Evolutionary conservation across 352 stramenopile species (phyloP).

Genomic region (Globisporangium heterothallicum): DNA sequence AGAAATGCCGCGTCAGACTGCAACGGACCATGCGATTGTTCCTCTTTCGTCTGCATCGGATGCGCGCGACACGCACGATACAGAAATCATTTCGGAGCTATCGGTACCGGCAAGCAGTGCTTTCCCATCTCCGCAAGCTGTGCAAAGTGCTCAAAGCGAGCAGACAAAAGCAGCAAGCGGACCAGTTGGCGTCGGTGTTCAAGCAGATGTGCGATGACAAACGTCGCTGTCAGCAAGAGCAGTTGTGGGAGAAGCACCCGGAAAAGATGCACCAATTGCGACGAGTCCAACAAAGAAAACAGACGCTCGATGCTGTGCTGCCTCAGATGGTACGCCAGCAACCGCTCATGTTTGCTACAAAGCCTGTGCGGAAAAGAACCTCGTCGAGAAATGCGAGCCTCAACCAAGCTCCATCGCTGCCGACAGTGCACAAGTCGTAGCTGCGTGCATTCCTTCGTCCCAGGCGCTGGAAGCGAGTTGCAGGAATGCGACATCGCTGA

Average conservation of each 20-base stretch:
- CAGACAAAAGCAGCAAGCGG: constrained; percentile 27
- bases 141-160: constrained; percentile 23
- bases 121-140: constrained; percentile 20
- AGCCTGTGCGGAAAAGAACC: too few species aligned
- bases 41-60: constrained; percentile 27
- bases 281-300: constrained; percentile 7
- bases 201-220: constrained; percentile 8
- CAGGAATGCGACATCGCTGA: neutral
- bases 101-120: constrained; percentile 23
- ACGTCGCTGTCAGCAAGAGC: constrained; percentile 1
- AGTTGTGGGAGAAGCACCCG: constrained; percentile 10
- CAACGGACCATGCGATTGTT: constrained; percentile 25
- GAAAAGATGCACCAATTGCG: constrained; percentile 12
- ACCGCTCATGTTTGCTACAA: too few species aligned
- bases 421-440: neutral
- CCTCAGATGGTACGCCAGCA: neutral
- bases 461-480: too few species aligned
- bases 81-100: constrained; percentile 34
- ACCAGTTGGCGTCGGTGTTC: constrained; percentile 20
- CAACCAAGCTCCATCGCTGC: constrained; percentile 6
- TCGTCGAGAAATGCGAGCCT: too few species aligned
- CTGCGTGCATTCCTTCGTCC: too few species aligned
- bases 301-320: neutral
- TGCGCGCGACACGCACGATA: constrained; percentile 20
- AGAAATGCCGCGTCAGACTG: constrained; percentile 24